Evolutionary conservation across 306 rosid species (phyloP).

Genomic region (Lablab purpureus): DNA sequence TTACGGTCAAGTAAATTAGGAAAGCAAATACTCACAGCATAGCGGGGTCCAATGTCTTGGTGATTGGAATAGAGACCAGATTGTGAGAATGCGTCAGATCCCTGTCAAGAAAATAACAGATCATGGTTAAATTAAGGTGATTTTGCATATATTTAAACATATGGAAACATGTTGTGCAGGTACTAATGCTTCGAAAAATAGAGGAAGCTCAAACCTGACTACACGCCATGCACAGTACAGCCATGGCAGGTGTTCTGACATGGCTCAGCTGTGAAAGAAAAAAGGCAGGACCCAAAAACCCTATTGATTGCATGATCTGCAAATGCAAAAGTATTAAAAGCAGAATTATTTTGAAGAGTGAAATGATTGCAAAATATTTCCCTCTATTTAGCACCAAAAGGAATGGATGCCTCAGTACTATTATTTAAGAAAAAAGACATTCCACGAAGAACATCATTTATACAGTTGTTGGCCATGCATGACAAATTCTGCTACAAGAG

Average conservation of each 20-base stretch:
- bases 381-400: neutral
- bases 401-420: neutral
- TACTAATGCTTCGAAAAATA: neutral
- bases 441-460: constrained; percentile 2
- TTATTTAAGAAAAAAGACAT: neutral
- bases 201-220: constrained; percentile 65
- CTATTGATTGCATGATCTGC: constrained; percentile 87
- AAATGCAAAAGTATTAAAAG: constrained; percentile 34
- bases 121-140: neutral
- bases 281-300: constrained; percentile 83
- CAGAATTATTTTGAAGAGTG: constrained; percentile 11
- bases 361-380: constrained; percentile 4
- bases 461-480: neutral
- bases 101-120: constrained; percentile 52
- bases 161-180: neutral
- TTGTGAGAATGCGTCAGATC: constrained; percentile 84
- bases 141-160: neutral
- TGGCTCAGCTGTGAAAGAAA: constrained; percentile 80
- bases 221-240: constrained; percentile 88
- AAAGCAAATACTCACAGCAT: constrained; percentile 26
- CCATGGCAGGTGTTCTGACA: constrained; percentile 70
- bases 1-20: neutral
- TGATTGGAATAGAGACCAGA: constrained; percentile 84
- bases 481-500: constrained; percentile 1
- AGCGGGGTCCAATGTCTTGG: constrained; percentile 85